These are phyloP conservation scores for Neofusicoccum cordaticola DNA, from an alignment of 2,329 filamentous ascomycete genomes.

Conservation along the genomic window DNA sequence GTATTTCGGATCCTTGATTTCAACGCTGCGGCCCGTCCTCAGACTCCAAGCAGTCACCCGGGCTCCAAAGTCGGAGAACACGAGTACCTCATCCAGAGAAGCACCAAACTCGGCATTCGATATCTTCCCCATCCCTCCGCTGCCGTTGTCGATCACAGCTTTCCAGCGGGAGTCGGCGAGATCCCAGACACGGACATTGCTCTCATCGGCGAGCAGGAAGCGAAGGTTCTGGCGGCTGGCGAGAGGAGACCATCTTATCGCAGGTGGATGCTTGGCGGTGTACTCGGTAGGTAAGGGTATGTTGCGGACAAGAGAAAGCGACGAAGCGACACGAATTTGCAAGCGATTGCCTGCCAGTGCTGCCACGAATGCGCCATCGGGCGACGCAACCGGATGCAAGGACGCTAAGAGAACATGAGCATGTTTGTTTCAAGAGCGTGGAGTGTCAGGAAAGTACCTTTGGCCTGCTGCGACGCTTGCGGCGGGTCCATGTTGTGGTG, in stretches of 20 bases:
- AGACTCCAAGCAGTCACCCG: constrained; percentile 48
- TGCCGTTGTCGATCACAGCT: constrained; percentile 48
- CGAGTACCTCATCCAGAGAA: constrained; percentile 41
- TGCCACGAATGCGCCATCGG: constrained; percentile 38
- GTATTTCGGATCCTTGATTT: constrained; percentile 47
- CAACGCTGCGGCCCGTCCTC: constrained; percentile 41
- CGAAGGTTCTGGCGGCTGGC: constrained; percentile 25
- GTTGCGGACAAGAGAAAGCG: constrained; percentile 35
- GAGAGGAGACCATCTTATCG: constrained; percentile 38
- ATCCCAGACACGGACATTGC: constrained; percentile 41
- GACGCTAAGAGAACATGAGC: constrained; percentile 27
- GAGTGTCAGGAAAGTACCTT: constrained; percentile 22
- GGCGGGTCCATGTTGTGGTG: constrained; percentile 7
- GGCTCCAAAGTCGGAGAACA: constrained; percentile 42
- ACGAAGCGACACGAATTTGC: constrained; percentile 37
- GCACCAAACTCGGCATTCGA: constrained; percentile 44
- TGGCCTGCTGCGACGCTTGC: constrained; percentile 20
- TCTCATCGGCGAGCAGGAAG: constrained; percentile 41
- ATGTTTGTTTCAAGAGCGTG: background rate
- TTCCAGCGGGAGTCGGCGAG: constrained; percentile 41
- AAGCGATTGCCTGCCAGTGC: constrained; percentile 37
- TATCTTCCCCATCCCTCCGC: constrained; percentile 48
- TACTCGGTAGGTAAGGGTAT: constrained; percentile 33
- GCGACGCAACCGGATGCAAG: constrained; percentile 36
- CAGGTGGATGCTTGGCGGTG: constrained; percentile 27